These are phyloP conservation scores for Fragilaria crotonensis DNA, from an alignment of 108 stramenopile species.

Conservation along the genomic window DNA sequence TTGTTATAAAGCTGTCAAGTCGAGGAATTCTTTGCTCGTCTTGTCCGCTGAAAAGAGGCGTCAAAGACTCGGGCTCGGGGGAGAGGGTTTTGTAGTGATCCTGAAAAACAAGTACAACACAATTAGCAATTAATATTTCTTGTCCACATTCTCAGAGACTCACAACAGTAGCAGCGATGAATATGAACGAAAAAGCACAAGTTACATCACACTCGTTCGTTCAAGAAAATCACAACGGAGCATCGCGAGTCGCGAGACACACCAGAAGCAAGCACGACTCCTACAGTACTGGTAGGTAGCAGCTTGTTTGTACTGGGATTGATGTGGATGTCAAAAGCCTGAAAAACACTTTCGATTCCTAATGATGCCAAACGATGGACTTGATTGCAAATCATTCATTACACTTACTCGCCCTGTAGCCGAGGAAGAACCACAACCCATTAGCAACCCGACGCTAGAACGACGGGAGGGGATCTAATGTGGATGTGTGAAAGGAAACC, in stretches of 20 bases:
- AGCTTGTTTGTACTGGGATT: neutral
- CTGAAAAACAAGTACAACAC: neutral
- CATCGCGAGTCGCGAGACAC: neutral
- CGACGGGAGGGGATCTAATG: neutral
- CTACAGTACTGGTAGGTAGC: neutral
- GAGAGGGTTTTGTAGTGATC: neutral
- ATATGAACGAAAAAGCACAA: neutral
- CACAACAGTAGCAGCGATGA: neutral
- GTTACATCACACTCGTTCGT: neutral
- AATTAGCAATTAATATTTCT: neutral
- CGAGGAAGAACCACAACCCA: slow-evolving; percentile 1
- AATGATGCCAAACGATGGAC: neutral
- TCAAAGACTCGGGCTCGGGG: neutral
- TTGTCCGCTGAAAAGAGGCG: neutral
- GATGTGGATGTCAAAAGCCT: neutral
- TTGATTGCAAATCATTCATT: neutral
- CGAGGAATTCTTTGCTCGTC: neutral
- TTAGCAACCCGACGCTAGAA: neutral
- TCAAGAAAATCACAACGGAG: neutral
- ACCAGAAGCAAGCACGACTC: neutral
- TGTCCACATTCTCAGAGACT: neutral
- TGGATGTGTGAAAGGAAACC: neutral
- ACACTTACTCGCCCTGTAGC: neutral
- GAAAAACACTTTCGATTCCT: neutral
- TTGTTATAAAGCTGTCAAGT: neutral